These are phyloP conservation scores for Rhodotorula kratochvilovae DNA, from an alignment of 768 basidiomycete genomes.

Conservation along the genomic window DNA sequence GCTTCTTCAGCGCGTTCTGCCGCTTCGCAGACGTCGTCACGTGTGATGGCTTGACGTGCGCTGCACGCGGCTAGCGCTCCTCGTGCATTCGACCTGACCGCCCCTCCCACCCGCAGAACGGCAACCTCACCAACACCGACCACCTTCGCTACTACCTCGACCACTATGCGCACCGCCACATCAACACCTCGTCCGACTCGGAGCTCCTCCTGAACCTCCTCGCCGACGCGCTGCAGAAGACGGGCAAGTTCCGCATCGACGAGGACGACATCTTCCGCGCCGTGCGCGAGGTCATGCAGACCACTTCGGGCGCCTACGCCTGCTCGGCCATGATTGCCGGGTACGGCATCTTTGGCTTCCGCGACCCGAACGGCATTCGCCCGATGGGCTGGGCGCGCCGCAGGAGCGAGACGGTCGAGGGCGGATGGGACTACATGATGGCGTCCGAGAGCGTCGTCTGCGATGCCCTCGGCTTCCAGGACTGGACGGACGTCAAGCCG, in stretches of 20 bases:
- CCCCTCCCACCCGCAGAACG: constrained; percentile 61
- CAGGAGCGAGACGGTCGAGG: constrained; percentile 46
- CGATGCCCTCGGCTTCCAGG: constrained; percentile 81
- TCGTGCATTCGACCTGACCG: too few relatives aligned
- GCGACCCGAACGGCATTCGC: constrained; percentile 95
- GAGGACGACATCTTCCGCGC: constrained; percentile 98
- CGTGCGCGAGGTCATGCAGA: constrained; percentile 78
- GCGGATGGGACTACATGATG: constrained; percentile 80
- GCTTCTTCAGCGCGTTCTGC: not conserved
- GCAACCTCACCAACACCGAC: constrained; percentile 90
- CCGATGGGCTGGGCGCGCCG: constrained; percentile 82
- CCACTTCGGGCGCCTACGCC: constrained; percentile 88
- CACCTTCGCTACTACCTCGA: constrained; percentile 89
- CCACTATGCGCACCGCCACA: constrained; percentile 91
- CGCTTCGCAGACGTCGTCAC: not conserved
- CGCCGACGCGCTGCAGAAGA: constrained; percentile 94
- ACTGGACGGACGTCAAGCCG: constrained; percentile 90
- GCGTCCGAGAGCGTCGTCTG: constrained; percentile 95
- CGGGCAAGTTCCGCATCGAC: constrained; percentile 96
- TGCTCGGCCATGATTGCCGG: constrained; percentile 99
- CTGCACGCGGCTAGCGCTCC: not conserved
- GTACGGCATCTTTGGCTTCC: constrained; percentile 94
- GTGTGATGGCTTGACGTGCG: too few relatives aligned
- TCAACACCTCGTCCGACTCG: constrained; percentile 97
- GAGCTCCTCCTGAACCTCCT: constrained; percentile 96